Conservation (phyloP, 768 basidiomycete species). For the Crassisporium funariophilum region DNA sequence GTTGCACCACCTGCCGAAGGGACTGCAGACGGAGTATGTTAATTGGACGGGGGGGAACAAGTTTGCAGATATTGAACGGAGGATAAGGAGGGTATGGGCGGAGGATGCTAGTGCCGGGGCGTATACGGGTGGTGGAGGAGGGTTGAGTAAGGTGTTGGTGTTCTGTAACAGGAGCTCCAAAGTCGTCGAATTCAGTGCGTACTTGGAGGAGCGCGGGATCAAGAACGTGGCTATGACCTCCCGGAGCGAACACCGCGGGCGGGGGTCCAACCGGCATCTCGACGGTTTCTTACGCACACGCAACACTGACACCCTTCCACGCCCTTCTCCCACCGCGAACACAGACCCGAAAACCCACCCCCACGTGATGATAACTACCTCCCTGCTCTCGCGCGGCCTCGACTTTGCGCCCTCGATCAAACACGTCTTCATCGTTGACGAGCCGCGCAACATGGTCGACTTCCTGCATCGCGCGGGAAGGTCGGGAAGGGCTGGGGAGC, state of each 20-base stretch:
- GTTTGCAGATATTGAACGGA: slow-evolving; percentile 75
- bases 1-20: slow-evolving; percentile 75
- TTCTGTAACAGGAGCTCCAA: slow-evolving; percentile 81
- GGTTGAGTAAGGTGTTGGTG: slow-evolving; percentile 70
- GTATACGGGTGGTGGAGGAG: slow-evolving; percentile 20
- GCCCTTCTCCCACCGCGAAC: slow-evolving; percentile 14
- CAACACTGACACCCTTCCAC: slow-evolving; percentile 11
- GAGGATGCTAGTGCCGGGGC: slow-evolving; percentile 48
- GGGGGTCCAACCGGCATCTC: slow-evolving; percentile 78
- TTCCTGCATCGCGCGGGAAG: slow-evolving; percentile 92
- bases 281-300: slow-evolving; percentile 62
- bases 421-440: slow-evolving; percentile 86
- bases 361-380: slow-evolving; percentile 85
- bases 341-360: slow-evolving; percentile 42
- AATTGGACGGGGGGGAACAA: slow-evolving; percentile 81
- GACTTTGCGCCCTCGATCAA: slow-evolving; percentile 80
- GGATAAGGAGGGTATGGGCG: slow-evolving; percentile 74
- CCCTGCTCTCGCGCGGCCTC: slow-evolving; percentile 85
- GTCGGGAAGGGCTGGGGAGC: slow-evolving; percentile 71
- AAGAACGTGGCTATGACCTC: slow-evolving; percentile 68
- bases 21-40: slow-evolving; percentile 72
- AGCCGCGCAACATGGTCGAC: slow-evolving; percentile 88
- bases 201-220: slow-evolving; percentile 62
- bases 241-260: slow-evolving; percentile 53
- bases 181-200: slow-evolving; percentile 61